Conservation (phyloP, 2,329 filamentous ascomycete genomes). For the Macrophomina phaseolina region DNA sequence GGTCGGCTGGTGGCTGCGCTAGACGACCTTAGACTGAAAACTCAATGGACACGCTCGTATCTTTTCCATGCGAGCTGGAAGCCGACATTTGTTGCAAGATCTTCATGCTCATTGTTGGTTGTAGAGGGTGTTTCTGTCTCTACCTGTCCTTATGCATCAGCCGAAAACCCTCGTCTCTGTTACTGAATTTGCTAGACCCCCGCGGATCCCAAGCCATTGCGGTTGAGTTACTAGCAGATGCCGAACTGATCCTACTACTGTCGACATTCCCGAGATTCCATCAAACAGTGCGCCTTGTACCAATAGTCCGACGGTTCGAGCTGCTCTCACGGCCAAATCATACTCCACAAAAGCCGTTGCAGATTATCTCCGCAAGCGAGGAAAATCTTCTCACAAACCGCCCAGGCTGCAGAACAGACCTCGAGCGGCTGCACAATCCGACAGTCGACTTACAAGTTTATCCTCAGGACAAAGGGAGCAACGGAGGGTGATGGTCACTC, state of each 20-base stretch:
- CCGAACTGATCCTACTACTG: not conserved
- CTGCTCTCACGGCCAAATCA: not conserved
- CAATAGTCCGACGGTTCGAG: not conserved
- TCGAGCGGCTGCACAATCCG: not conserved
- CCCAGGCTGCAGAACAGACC: not conserved
- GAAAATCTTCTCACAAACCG: not conserved
- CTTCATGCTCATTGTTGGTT: slow-evolving; percentile 20
- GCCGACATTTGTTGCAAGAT: slow-evolving; percentile 6
- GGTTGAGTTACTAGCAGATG: not conserved
- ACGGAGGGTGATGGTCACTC: slow-evolving; percentile 23
- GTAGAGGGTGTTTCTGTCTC: slow-evolving; percentile 15
- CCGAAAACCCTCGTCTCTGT: not conserved
- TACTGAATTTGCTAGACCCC: not conserved
- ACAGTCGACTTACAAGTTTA: not conserved
- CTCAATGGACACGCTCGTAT: slow-evolving; percentile 5
- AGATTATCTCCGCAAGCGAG: not conserved
- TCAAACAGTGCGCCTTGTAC: not conserved
- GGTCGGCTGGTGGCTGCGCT: slow-evolving; percentile 19
- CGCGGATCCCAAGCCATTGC: not conserved
- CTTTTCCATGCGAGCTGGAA: slow-evolving; percentile 8
- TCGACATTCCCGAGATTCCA: not conserved
- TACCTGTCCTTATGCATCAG: not conserved
- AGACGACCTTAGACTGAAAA: slow-evolving; percentile 1
- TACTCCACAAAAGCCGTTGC: not conserved
- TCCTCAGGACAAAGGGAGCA: slow-evolving; percentile 28